phyloP scores from a whole-genome alignment of 768 basidiomycete genomes.

The Panaeolus cyanescens region DNA sequence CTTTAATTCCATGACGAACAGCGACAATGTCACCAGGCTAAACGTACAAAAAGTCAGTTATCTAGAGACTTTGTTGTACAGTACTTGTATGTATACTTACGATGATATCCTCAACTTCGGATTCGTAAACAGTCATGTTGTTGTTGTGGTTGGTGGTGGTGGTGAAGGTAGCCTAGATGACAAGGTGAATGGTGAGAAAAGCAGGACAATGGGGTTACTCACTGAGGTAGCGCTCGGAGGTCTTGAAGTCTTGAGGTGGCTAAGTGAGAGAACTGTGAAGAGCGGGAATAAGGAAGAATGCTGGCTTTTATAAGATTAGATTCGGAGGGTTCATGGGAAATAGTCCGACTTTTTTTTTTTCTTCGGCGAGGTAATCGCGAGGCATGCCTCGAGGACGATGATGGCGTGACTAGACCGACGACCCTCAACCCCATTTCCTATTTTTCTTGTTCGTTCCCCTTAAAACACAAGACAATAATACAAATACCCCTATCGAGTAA shows the following conservation, averaged over 20 bases:
- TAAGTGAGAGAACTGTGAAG: slow-evolving; percentile 2
- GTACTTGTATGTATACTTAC: too few relatives aligned
- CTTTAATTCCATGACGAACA: slow-evolving; percentile 63
- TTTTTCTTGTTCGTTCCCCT: slow-evolving; percentile 1
- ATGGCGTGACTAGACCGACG: not conserved
- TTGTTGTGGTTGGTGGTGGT: slow-evolving; percentile 12
- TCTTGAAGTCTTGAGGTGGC: slow-evolving; percentile 1
- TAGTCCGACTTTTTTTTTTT: slow-evolving; percentile 23
- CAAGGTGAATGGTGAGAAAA: slow-evolving; percentile 7
- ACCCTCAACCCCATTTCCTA: not conserved
- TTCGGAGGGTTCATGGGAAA: slow-evolving; percentile 10
- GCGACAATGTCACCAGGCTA: slow-evolving; percentile 84
- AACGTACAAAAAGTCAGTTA: not conserved
- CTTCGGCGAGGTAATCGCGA: slow-evolving; percentile 37
- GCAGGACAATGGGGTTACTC: slow-evolving; percentile 10
- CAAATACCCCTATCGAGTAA: not conserved
- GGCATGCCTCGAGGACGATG: slow-evolving; percentile 50
- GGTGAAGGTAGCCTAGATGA: not conserved
- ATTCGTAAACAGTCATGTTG: not conserved
- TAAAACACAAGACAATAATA: not conserved
- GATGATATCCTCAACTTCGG: slow-evolving; percentile 13
- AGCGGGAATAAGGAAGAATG: slow-evolving; percentile 14
- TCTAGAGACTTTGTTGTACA: too few relatives aligned
- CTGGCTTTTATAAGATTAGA: slow-evolving; percentile 13
- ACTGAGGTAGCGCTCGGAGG: not conserved